Evolutionary conservation across 1,284 basidiomycete genomes (phyloP).

Genomic region (Ustilago xerochloae): DNA sequence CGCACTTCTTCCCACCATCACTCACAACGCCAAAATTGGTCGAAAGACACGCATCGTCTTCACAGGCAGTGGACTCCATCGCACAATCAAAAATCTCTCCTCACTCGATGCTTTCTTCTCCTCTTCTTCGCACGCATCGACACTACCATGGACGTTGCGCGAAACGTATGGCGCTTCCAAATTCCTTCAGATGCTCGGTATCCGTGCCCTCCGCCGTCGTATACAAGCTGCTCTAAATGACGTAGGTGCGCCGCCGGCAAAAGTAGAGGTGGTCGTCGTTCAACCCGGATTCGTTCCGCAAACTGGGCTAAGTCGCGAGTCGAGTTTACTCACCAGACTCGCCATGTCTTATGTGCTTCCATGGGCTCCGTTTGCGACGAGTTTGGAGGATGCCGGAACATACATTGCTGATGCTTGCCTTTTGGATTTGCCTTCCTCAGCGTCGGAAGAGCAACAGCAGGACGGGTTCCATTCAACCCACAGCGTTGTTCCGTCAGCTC

Average conservation of each 20-base stretch:
- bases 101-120: constrained; percentile 30
- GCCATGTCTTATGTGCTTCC: constrained; percentile 46
- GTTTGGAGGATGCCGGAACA: constrained; percentile 27
- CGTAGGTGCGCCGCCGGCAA: neutral
- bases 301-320: constrained; percentile 36
- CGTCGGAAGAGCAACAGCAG: neutral
- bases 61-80: constrained; percentile 47
- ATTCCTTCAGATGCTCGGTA: constrained; percentile 49
- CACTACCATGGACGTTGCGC: constrained; percentile 30
- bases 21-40: constrained; percentile 18
- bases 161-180: constrained; percentile 49
- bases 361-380: constrained; percentile 37
- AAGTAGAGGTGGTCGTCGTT: constrained; percentile 36
- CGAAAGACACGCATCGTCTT: constrained; percentile 49
- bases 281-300: constrained; percentile 50
- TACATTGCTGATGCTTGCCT: constrained; percentile 46
- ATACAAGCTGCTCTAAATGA: constrained; percentile 8
- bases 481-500: constrained; percentile 13
- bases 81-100: constrained; percentile 24
- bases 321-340: constrained; percentile 17
- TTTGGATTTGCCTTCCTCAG: neutral
- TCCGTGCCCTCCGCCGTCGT: constrained; percentile 39
- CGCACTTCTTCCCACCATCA: constrained; percentile 23
- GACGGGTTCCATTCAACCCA: constrained; percentile 22
- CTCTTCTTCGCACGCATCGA: constrained; percentile 1